Conservation (phyloP, 495 filamentous ascomycete species). For the Hypoxylon subgilvum region DNA sequence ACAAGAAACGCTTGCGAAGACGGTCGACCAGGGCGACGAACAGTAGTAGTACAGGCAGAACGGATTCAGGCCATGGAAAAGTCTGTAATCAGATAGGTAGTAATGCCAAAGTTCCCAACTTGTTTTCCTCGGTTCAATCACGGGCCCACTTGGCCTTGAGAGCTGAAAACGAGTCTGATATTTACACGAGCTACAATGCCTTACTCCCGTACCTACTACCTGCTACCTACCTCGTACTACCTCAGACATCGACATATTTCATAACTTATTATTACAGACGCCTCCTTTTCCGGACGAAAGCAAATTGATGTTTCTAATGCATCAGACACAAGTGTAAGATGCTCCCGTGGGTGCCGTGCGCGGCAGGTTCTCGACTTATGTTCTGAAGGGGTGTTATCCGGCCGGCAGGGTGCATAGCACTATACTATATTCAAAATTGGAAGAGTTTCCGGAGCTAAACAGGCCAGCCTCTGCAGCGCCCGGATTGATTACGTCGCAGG, state of each 20-base stretch:
- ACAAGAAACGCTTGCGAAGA: slow-evolving; percentile 30
- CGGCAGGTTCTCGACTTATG: slow-evolving; percentile 25
- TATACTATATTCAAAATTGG: slow-evolving; percentile 37
- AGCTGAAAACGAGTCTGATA: slow-evolving; percentile 9
- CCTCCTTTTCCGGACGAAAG: slow-evolving; percentile 25
- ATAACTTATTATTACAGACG: slow-evolving; percentile 12
- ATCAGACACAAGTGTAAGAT: slow-evolving; percentile 28
- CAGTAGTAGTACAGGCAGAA: too few relatives aligned
- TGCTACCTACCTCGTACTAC: too few relatives aligned
- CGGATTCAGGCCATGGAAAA: too few relatives aligned
- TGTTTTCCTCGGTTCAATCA: slow-evolving; percentile 13
- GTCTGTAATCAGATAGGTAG: too few relatives aligned
- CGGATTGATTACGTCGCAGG: slow-evolving; percentile 38
- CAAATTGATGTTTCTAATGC: slow-evolving; percentile 27
- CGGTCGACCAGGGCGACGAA: too few relatives aligned
- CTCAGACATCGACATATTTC: too few relatives aligned
- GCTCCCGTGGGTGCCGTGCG: slow-evolving; percentile 32
- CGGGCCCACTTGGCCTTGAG: not conserved
- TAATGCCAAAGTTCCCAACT: slow-evolving; percentile 18
- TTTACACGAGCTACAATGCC: slow-evolving; percentile 4
- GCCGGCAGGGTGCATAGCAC: slow-evolving; percentile 36
- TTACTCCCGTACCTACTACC: too few relatives aligned
- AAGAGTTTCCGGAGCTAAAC: slow-evolving; percentile 37
- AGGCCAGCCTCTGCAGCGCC: slow-evolving; percentile 32
- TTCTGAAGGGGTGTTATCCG: slow-evolving; percentile 30